phyloP scores from a whole-genome alignment of 2,329 filamentous ascomycete species.

The Cercospora sp. region DNA sequence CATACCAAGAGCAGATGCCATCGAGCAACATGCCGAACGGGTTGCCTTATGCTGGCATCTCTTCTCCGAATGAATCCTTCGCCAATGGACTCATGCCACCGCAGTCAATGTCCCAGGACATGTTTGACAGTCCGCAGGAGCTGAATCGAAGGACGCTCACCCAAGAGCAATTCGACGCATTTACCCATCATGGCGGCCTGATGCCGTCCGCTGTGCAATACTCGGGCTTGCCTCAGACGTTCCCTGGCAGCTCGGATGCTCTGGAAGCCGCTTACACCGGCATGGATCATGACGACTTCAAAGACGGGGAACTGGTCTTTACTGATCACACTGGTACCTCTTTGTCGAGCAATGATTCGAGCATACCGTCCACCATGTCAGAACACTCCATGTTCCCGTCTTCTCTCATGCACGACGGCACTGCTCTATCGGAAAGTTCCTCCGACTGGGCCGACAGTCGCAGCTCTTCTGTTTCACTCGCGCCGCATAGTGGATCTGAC shows the following conservation, averaged over 20 bases:
- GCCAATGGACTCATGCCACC: conserved; percentile 10
- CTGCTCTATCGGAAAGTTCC: conserved; percentile 30
- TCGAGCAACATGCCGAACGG: conserved; percentile 2
- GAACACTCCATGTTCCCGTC: conserved; percentile 34
- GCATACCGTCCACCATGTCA: conserved; percentile 33
- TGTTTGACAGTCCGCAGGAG: conserved; percentile 39
- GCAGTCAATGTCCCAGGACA: conserved; percentile 24
- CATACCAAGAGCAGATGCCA: conserved; percentile 17
- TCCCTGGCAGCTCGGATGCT: conserved; percentile 25
- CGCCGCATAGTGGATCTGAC: conserved; percentile 22
- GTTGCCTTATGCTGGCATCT: conserved; percentile 13
- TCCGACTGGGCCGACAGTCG: conserved; percentile 38
- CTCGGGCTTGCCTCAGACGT: conserved; percentile 22
- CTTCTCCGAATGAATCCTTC: conserved; percentile 16
- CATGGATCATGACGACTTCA: conserved; percentile 29
- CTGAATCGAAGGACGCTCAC: conserved; percentile 41
- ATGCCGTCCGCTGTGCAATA: conserved; percentile 23
- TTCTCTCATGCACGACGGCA: conserved; percentile 29
- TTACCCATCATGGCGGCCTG: conserved; percentile 32
- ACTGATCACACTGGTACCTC: conserved; percentile 26
- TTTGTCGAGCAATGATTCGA: conserved; percentile 34
- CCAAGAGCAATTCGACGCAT: conserved; percentile 41
- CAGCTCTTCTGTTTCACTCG: conserved; percentile 36
- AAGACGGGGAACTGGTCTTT: conserved; percentile 29
- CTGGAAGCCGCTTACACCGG: conserved; percentile 30